Evolutionary conservation across 2,329 filamentous ascomycete genomes (phyloP), one percentile per base, ranked within the genome.

Genomic region (Metarhizium guizhouense): DNA sequence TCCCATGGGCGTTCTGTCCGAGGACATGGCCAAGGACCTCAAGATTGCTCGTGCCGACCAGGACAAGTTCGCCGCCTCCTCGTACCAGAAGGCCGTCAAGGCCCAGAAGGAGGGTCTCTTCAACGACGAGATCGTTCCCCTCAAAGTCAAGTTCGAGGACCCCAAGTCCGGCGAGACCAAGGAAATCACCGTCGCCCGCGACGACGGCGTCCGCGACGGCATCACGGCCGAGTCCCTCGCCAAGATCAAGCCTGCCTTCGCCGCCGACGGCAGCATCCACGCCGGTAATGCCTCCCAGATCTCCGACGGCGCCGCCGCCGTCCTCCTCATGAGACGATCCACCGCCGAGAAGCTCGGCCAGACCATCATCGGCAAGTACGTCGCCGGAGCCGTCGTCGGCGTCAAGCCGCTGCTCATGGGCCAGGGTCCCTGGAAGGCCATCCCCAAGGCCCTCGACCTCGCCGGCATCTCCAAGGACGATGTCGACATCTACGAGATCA

Each of bases 401-500:
- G 91, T 97, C 57, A 84, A 89, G 68, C 94, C 94, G 47, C 81
- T 96, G 56, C 86, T 97, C 63, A 97, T 99, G 94, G 94, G 94
- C 60, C 80, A 96, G 62, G 94, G 94, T 1, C 94, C 94, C 52
- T 96, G 90, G 84, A 92, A 92, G 74, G 92, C 94, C 56, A 97
- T 99, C 67, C 94, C 94, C 61, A 88, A 92, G 69, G 92, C 90
- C 4, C 85, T 96, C 56, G 82, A 89, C 69, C 92, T 94, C 71
- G 89, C 92, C 0, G 91, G 92, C 58, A 84, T 99, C 64, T 79
- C 78, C 69, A 90, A 86, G 73, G 87, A 95, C 56, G 93, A 97
- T 63, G 90, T 99, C 34, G 94, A 97, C 70, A 93, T 97, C 68
- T 97, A 83, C 68, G 94, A 99, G 82, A 96, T 99, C 81, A 99